Evolutionary conservation across 345 rosid species (phyloP).

Genomic region (Capsella bursapastoris): DNA sequence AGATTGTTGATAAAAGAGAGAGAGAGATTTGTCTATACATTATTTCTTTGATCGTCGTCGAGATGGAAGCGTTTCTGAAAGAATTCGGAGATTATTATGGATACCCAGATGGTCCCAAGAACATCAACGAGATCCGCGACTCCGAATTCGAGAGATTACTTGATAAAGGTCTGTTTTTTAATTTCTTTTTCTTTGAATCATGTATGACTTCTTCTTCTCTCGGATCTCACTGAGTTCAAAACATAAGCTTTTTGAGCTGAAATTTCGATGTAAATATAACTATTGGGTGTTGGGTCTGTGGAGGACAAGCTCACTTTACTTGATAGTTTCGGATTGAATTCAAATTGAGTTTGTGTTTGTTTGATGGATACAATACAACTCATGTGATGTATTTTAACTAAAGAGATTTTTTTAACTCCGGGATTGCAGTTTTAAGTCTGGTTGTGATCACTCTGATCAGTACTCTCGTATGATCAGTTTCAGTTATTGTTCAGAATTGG

Average conservation of each 20-base stretch:
- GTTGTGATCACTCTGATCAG: conserved; percentile 20
- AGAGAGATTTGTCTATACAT: not conserved
- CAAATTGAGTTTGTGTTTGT: conserved; percentile 9
- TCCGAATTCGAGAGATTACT: conserved; percentile 78
- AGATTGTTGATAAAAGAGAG: conserved; percentile 5
- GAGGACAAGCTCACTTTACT: conserved; percentile 8
- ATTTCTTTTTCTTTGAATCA: not conserved
- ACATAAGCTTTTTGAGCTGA: not conserved
- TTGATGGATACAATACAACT: not conserved
- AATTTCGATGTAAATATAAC: not conserved
- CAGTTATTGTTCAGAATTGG: not conserved
- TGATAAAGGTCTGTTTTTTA: conserved; percentile 47
- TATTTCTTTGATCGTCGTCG: not conserved
- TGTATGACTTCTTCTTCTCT: conserved; percentile 9
- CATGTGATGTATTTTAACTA: not conserved
- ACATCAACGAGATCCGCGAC: conserved; percentile 73
- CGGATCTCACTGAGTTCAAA: not conserved
- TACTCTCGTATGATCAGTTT: not conserved
- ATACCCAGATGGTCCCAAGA: conserved; percentile 75
- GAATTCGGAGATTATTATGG: conserved; percentile 81
- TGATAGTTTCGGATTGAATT: conserved; percentile 7
- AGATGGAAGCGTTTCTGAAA: conserved; percentile 60
- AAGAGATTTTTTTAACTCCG: not conserved
- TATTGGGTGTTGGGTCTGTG: not conserved
- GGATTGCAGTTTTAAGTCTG: not conserved